Evolutionary conservation across 306 rosid species (phyloP), one percentile per base, ranked within the genome.

Genomic region (Senna siamea): DNA sequence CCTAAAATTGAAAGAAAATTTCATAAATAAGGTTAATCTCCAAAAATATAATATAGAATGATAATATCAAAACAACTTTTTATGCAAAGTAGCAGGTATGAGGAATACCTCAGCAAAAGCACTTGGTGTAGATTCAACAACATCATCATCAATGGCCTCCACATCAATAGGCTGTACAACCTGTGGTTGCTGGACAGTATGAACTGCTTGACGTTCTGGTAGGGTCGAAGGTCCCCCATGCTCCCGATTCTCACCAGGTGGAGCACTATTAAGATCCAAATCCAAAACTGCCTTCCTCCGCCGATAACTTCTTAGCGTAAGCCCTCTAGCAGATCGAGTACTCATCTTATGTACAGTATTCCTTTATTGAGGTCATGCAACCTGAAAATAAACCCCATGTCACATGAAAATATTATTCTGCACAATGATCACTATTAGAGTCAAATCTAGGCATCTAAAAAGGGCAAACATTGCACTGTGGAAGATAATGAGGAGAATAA

Each of bases 121-220:
- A 60, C 60, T 83, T 5, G 93, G 90, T 4, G 93, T 83, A 32
- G 88, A 81, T 80, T 84, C 91, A 43, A 87, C 32, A 11, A 87
- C 85, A 78, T 92, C 96, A 50, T 92, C 97, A 38, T 89, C 97
- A 61, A 78, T 63, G 72, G 85, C 83, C 12, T 87, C 93, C 30
- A 89, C 81, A 73, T 85, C 93, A 68, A 89, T 85, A 67, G 85
- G 69, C 40, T 78, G 83, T 32, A 55, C 47, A 26, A 77, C 23
- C 66, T 56, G 17, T 23, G 40, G 7, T 37, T 5, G 6, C 8
- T 37, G 81, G 2, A 9, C 62, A 22, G 17, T 17, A 14, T 68
- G 47, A 68, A 34, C 60, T 32, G 5, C n/a, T 20, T 50, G 73
- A 17, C 30, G 48, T 12, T 20, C 73, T 1, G 9, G 23, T 6